Base-by-base conservation (phyloP, 2,329 filamentous ascomycete genomes). In the Neopestalotiopsis sp. region DNA sequence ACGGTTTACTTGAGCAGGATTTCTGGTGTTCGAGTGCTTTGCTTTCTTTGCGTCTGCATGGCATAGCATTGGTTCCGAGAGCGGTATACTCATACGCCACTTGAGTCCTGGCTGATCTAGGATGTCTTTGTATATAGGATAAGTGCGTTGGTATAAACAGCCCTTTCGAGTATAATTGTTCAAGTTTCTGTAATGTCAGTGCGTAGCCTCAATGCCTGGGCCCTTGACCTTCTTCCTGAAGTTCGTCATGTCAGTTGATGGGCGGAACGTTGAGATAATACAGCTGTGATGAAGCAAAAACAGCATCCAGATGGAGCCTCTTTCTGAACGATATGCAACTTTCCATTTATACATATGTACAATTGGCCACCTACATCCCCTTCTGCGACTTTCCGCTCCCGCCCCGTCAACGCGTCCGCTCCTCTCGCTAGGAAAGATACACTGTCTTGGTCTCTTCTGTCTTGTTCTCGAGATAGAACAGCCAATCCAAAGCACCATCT, bases 201-300 rank as follows among this genome's bases (percentile, higher is more conserved):
- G 10, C 57, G 9, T 30, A 28, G 24, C 13, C 20, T n/a, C 9
- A 17, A 9, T 20, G 45, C 14, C 7, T 53, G 34, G 34, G 34
- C 6, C 34, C 34, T 38, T 38, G 5, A 1, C 34, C 24, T 3
- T 28, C 34, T 38, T 6, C 49, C 49, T 12, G 9, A 56, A 56
- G 49, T 10, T 10, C 1, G 56, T 34, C 17, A 53, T 53, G n/a
- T 7, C 45, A 9, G 14, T 49, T 49, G 42, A 49, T 5, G 5
- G 20, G 20, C 56, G 13, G 20, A 30, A 40, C n/a, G 59, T 42
- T 6, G 49, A 56, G 24, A 61, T 6, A 14, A 61, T 75, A 77
- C 59, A 10, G 45, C 17, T 17, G 45, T 53, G 7, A 53, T 20
- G 5, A 20, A 24, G 24, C 28, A 28, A 57, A 24, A n/a, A 10